Evolutionary conservation across 805 yeast species (phyloP), one percentile per base, ranked within the genome.

Genomic region (Candida succiphila): DNA sequence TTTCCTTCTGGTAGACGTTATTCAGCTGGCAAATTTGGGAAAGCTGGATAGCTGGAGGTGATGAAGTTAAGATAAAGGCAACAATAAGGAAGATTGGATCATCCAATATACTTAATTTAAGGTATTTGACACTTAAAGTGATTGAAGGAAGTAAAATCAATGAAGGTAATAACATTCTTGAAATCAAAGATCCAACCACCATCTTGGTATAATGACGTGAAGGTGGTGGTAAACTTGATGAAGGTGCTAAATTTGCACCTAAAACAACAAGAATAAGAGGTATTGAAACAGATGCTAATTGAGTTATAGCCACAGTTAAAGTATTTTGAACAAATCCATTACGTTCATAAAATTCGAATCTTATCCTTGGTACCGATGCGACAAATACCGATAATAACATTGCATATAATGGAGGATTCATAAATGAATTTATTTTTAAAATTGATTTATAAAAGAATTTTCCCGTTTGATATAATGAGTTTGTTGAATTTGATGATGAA

Each of bases 381-480:
- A 82, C 80, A 17, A 80, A 34, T 13, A 82, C 71, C 3, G 88
- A 69, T 2, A 75, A 53, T 9, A 76, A 49, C 88, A 82, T 82
- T 7, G 94, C 78, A 57, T 78, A 82, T 36, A 82, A 58, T 13
- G 92, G 94, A n/a, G 94, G 92, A 48, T 82, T 82, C 83, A 82
- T 78, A 29, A 47, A 42, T 7, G 46, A 35, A 4, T 42, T 8
- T 16, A 54, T 38, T 25, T 34, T 37, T 5, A 31, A 34, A 10
- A 37, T 17, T 7, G 23, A 21, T 21, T 21, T 21, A 21, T 7
- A 8, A 21, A 7, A 7, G 10, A 21, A 21, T 10, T 10, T 21
- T 21, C 10, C 10, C 7, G 23, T 21, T 10, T 21, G 7, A 8
- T 21, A 10, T 10, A 21, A 8, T 12, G 14, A 24, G 10, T n/a